phyloP scores from a whole-genome alignment of 768 basidiomycete genomes.

The Kwoniella botswanensis region DNA sequence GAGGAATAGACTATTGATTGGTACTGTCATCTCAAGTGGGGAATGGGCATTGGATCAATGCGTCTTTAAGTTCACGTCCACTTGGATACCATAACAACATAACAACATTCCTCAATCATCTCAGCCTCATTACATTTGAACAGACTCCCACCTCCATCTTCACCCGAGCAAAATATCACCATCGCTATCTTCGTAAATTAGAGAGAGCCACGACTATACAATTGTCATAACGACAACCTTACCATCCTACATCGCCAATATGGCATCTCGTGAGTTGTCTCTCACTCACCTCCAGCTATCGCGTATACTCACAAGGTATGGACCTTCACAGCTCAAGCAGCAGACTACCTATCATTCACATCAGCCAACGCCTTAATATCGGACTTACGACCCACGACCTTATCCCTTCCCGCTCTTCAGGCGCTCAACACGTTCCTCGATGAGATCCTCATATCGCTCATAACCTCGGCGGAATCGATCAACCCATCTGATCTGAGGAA shows the following conservation, averaged over 20 bases:
- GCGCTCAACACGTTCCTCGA: conserved; percentile 56
- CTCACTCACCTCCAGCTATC: background rate
- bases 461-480: conserved; percentile 43
- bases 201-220: no score
- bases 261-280: background rate
- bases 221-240: background rate
- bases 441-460: conserved; percentile 45
- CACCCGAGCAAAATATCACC: no score
- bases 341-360: conserved; percentile 77
- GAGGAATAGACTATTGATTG: background rate
- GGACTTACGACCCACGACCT: conserved; percentile 87
- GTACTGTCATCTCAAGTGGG: no score
- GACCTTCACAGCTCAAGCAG: conserved; percentile 53
- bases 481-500: conserved; percentile 48
- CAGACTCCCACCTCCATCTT: background rate
- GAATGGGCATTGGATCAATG: no score
- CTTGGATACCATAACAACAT: background rate
- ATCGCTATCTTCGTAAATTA: no score
- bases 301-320: background rate
- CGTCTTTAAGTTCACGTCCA: background rate
- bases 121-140: no score
- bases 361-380: conserved; percentile 91
- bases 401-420: conserved; percentile 76
- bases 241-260: background rate
- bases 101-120: background rate